A percentile compares a stretch with the other conserved stretches of the same genome.
Conservation (phyloP, 108 stramenopile species). For the Cyclotella atomus region DNA sequence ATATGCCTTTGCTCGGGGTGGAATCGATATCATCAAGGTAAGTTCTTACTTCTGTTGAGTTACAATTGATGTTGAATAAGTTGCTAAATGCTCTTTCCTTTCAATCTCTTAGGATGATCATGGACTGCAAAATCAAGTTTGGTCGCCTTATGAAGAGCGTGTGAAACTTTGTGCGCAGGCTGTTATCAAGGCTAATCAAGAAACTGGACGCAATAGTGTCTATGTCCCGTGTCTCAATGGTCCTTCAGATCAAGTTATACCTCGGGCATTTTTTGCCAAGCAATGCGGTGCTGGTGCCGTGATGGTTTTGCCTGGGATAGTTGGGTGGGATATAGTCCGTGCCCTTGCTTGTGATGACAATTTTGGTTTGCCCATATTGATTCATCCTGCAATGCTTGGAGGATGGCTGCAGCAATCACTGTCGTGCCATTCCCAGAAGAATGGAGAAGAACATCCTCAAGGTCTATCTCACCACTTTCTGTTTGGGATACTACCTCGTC, state of each 20-base stretch:
- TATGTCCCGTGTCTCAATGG: slow-evolving; percentile 42
- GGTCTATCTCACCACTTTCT: slow-evolving; percentile 33
- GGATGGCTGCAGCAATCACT: slow-evolving; percentile 29
- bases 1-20: slow-evolving; percentile 32
- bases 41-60: no score
- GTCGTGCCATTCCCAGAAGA: neutral
- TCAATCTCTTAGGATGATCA: slow-evolving; percentile 28
- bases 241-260: slow-evolving; percentile 18
- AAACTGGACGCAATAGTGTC: slow-evolving; percentile 31
- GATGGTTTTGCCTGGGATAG: slow-evolving; percentile 29
- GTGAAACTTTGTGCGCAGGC: slow-evolving; percentile 24
- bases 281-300: slow-evolving; percentile 32
- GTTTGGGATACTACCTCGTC: slow-evolving; percentile 27
- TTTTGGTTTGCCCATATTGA: slow-evolving; percentile 26
- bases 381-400: slow-evolving; percentile 39
- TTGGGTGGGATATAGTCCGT: slow-evolving; percentile 30
- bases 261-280: slow-evolving; percentile 24
- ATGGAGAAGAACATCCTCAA: slow-evolving; percentile 27
- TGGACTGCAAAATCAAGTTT: slow-evolving; percentile 37
- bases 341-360: slow-evolving; percentile 19
- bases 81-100: neutral
- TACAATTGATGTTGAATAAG: no score
- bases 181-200: slow-evolving; percentile 28
- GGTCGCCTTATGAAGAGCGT: slow-evolving; percentile 38
- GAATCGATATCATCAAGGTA: slow-evolving; percentile 43